phyloP scores from a whole-genome alignment of 2,329 filamentous ascomycete species.

The Monilinia vaccinii-corymbosi region DNA sequence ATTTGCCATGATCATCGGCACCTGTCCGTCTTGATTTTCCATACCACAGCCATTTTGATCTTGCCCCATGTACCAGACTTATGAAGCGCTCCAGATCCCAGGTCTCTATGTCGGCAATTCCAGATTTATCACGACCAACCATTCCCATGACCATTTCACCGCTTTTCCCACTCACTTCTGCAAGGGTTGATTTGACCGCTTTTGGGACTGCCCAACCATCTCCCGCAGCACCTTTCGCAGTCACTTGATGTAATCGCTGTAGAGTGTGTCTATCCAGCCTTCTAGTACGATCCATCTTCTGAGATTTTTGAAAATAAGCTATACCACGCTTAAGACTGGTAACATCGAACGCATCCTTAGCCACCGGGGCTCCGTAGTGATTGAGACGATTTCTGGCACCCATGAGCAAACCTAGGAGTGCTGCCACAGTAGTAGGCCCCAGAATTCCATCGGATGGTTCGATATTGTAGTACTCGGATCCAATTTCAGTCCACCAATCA shows the following conservation, averaged over 20 bases:
- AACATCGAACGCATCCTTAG: slow-evolving; percentile 88
- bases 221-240: slow-evolving; percentile 79
- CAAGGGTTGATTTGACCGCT: slow-evolving; percentile 90
- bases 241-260: slow-evolving; percentile 69
- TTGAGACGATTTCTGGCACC: slow-evolving; percentile 84
- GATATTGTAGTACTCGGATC: slow-evolving; percentile 82
- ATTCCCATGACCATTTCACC: slow-evolving; percentile 95
- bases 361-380: slow-evolving; percentile 71
- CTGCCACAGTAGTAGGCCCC: slow-evolving; percentile 84
- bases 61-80: slow-evolving; percentile 68
- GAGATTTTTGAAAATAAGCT: slow-evolving; percentile 78
- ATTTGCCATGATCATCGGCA: slow-evolving; percentile 35
- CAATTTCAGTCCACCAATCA: slow-evolving; percentile 95
- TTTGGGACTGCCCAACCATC: slow-evolving; percentile 89
- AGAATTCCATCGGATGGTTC: slow-evolving; percentile 90
- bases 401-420: slow-evolving; percentile 77
- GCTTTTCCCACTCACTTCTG: slow-evolving; percentile 85
- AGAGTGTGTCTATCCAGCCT: slow-evolving; percentile 77
- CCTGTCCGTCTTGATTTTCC: slow-evolving; percentile 70
- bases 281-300: slow-evolving; percentile 69
- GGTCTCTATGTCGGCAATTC: slow-evolving; percentile 88
- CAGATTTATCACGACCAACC: slow-evolving; percentile 75
- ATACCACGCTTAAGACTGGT: slow-evolving; percentile 75
- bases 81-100: slow-evolving; percentile 79
- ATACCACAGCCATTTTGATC: slow-evolving; percentile 89